Base-by-base conservation (phyloP, 352 stramenopile genomes). In the Phytophthora idaei region DNA sequence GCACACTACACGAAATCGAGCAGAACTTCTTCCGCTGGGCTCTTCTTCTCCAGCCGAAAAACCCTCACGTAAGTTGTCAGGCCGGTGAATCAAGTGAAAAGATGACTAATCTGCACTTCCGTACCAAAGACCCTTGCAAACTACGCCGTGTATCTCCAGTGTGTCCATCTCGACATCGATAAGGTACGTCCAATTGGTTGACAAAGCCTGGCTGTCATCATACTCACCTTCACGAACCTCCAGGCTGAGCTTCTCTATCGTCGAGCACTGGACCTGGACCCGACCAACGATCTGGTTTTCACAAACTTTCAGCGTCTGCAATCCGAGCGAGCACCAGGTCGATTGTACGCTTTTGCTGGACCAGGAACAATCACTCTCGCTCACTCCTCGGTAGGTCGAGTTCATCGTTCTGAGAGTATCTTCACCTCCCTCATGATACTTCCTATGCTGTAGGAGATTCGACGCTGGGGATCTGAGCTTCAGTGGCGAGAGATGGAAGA, bases 181-280 rank as follows among this genome's bases (percentile, higher is more conserved):
- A 86, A 79, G 52, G 80, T 87, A 52, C 4, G 10, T 4, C 21
- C 36, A 12, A 21, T 64, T 29, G 7, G 21, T 21, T 21, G 21
- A 21, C 21, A 21, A 21, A 21, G 21, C 15, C 17, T 45, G 21
- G 21, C 5, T 44, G 17, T n/a, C 29, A 25, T 51, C 14, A n/a
- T 8, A 14, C 9, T 10, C 28, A 31, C 48, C 0, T 46, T 4
- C 25, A 50, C 25, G 12, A 17, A 7, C 48, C 15, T 12, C 15
- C 36, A 90, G 79, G 87, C 84, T 0, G 84, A 91, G 57, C 58
- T 79, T 4, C 61, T 94, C 3, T 93, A 89, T 50, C 84, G 84
- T 1, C 80, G 84, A 32, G 84, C 84, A 21, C 75, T 93, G 14
- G 81, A 87, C 41, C 5, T 81, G 0, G 78, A 88, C 28, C 65